Conservation (phyloP, 73 alveolate genomes). For the Stentor roeselii region DNA sequence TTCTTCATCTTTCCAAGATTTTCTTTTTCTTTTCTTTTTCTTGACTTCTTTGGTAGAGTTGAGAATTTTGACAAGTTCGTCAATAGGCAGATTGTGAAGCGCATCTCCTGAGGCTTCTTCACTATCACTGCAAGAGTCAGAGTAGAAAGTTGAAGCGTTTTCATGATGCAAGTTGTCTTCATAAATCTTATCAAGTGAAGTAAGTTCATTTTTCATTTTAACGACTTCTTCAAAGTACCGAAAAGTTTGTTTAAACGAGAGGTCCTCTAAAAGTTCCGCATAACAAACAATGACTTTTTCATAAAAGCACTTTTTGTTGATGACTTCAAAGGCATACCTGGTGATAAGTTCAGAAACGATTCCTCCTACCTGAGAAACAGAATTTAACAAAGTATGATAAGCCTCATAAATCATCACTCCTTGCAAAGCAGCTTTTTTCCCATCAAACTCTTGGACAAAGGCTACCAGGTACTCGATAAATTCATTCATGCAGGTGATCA, state of each 20-base stretch:
- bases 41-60: neutral
- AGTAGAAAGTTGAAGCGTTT: neutral
- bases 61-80: neutral
- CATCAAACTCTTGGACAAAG: neutral
- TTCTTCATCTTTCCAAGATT: too few species aligned
- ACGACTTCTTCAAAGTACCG: neutral
- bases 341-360: neutral
- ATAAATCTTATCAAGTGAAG: too few species aligned
- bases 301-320: neutral
- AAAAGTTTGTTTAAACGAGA: neutral
- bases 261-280: neutral
- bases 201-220: neutral
- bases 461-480: neutral
- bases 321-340: neutral
- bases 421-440: neutral
- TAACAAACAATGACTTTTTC: neutral
- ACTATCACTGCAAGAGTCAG: slow-evolving; percentile 10
- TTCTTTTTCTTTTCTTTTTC: neutral
- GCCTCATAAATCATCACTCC: neutral
- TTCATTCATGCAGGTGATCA: neutral
- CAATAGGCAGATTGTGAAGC: slow-evolving; percentile 1
- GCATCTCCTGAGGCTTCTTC: slow-evolving; percentile 3
- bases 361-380: neutral
- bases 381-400: slow-evolving; percentile 17
- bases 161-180: neutral